Percentiles rank a stretch among this genome's conserved stretches.
phyloP scores from a whole-genome alignment of 331 rosid species.

The Saraca asoca region DNA sequence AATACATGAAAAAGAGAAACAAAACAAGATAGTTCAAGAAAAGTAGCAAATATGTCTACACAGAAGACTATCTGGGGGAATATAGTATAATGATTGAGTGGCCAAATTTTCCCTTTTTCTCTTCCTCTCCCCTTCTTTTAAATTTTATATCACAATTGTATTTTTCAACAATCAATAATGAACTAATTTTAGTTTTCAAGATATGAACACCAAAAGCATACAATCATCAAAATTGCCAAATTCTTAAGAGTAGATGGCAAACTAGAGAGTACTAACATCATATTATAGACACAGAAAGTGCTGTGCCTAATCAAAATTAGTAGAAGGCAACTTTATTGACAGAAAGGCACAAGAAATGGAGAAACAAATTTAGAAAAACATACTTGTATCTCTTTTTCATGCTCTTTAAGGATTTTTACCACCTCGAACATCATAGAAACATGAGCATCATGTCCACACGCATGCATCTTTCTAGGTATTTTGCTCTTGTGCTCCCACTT shows the following conservation, averaged over 20 bases:
- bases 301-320: background rate
- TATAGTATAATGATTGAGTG: slow-evolving; percentile 13
- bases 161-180: slow-evolving; percentile 1
- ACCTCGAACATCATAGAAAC: slow-evolving; percentile 83
- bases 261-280: background rate
- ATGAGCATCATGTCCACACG: slow-evolving; percentile 92
- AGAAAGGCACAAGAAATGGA: slow-evolving; percentile 12
- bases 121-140: too few relatives aligned
- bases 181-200: background rate
- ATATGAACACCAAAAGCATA: too few relatives aligned
- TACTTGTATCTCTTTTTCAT: slow-evolving; percentile 64
- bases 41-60: background rate
- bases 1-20: slow-evolving; percentile 10
- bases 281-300: background rate
- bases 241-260: too few relatives aligned
- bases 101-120: slow-evolving; percentile 6
- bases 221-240: too few relatives aligned
- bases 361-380: slow-evolving; percentile 25
- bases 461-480: slow-evolving; percentile 80
- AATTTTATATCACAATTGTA: background rate
- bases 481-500: slow-evolving; percentile 92
- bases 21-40: background rate
- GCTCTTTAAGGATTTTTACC: slow-evolving; percentile 75
- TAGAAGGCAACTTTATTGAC: background rate
- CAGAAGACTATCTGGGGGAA: background rate